Base-by-base conservation (phyloP, 208 protist genomes). In the Kentomonas sorsogonicus region DNA sequence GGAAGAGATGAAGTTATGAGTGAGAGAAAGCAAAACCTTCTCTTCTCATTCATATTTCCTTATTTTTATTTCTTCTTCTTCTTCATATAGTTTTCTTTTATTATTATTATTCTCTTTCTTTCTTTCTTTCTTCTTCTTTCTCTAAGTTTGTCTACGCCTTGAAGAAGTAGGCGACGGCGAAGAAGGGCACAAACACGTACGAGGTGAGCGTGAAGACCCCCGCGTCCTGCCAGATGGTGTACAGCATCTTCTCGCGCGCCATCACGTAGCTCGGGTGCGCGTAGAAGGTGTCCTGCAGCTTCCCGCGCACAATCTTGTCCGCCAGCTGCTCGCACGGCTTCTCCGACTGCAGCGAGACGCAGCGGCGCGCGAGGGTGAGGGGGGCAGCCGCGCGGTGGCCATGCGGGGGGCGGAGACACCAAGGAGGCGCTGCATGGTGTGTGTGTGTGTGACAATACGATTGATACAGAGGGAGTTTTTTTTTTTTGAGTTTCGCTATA, bases 241-340 rank as follows among this genome's bases (percentile, higher is more conserved):
- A 78, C 16, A 93, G 74, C 77, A 91, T 85, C 72, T 95, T 95
- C 58, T 95, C 89, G 22, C 89, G 80, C 20, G 81, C 73, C 83
- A 93, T 90, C 25, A 93, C 83, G 54, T 93, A 95, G 64, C 68
- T 79, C 66, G 89, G 89, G 53, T 95, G 89, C 18, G 66, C 69
- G 67, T 91, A 95, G 74, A 86, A 95, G 23, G 69, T 74, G 2
- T 39, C 75, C 27, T 60, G 50, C 30, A 54, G 62, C n/a, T 60
- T 57, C 0, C 79, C 77, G 34, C 89, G 83, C 27, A 92, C 83
- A 70, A 95, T 89, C 65, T 95, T 95, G 26, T 92, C 82, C 10
- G 81, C 76, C 18, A 93, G 75, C n/a, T 62, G 79, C 18, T 63
- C 77, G 51, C 67, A 92, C 7, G 89, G 83, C 72, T 91, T 92